These are phyloP conservation scores for Butyriboletus loyo DNA, from an alignment of 768 basidiomycete species.

Conservation along the genomic window DNA sequence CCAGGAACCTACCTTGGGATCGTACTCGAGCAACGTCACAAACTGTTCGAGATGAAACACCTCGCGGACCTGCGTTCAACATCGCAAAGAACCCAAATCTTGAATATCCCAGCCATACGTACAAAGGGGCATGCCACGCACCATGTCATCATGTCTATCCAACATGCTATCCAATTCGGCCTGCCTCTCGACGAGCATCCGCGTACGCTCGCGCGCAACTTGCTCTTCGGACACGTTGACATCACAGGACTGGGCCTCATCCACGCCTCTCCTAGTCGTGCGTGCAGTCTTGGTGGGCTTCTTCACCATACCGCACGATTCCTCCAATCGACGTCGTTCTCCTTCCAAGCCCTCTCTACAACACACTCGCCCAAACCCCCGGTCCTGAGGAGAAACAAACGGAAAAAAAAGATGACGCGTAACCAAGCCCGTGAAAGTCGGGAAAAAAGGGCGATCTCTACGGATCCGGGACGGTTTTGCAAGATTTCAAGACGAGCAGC, in stretches of 20 bases:
- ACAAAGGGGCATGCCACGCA: slow-evolving; percentile 38
- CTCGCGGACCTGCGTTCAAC: slow-evolving; percentile 64
- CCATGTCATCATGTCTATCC: slow-evolving; percentile 71
- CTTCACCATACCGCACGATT: slow-evolving; percentile 19
- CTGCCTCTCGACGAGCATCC: slow-evolving; percentile 58
- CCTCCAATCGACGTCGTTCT: background rate
- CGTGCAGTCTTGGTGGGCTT: slow-evolving; percentile 13
- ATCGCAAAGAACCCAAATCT: background rate
- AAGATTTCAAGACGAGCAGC: slow-evolving; percentile 51
- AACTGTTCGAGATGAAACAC: slow-evolving; percentile 87
- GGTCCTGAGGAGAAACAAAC: background rate
- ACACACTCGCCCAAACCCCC: background rate
- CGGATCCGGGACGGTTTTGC: slow-evolving; percentile 61
- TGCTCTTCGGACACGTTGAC: slow-evolving; percentile 14
- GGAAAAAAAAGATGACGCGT: slow-evolving; percentile 1
- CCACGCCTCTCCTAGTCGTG: background rate
- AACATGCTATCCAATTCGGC: slow-evolving; percentile 53
- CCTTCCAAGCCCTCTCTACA: background rate
- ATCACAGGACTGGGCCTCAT: background rate
- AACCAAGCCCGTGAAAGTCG: background rate
- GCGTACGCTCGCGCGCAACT: slow-evolving; percentile 37
- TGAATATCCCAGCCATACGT: background rate
- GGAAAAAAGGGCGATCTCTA: slow-evolving; percentile 49
- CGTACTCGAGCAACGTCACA: slow-evolving; percentile 68
- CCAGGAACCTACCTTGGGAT: slow-evolving; percentile 57